A percentile compares a stretch with the other conserved stretches of the same genome.
phyloP scores from a whole-genome alignment of 2,329 filamentous ascomycete genomes.

The Colletotrichum spaethianum region DNA sequence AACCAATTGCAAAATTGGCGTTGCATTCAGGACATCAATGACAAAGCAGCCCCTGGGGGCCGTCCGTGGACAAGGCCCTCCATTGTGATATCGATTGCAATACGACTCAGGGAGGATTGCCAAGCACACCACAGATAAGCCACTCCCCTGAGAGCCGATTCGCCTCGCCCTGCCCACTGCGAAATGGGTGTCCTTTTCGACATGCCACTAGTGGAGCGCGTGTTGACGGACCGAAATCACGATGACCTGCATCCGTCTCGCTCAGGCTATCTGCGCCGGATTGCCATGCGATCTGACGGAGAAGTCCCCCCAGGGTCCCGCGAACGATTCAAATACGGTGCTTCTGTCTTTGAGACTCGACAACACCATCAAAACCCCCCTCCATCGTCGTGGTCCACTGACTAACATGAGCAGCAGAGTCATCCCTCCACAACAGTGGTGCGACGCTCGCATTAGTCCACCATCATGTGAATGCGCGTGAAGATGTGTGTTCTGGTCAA shows the following conservation, averaged over 20 bases:
- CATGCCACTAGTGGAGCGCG: conserved; percentile 32
- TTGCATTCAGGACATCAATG: conserved; percentile 26
- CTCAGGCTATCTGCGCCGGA: conserved; percentile 37
- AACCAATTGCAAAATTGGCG: conserved; percentile 9
- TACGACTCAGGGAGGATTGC: conserved; percentile 37
- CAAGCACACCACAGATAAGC: conserved; percentile 32
- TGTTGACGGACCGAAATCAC: conserved; percentile 31
- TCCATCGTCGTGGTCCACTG: conserved; percentile 19
- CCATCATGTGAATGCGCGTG: conserved; percentile 42
- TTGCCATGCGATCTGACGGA: conserved; percentile 36
- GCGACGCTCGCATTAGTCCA: conserved; percentile 39
- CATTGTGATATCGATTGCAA: conserved; percentile 33
- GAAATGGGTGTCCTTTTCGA: conserved; percentile 22
- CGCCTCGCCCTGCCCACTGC: conserved; percentile 11
- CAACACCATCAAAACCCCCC: conserved; percentile 4
- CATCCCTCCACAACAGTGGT: conserved; percentile 31
- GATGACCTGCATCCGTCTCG: conserved; percentile 41
- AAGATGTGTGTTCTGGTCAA: conserved; percentile 13
- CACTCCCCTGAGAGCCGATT: conserved; percentile 6
- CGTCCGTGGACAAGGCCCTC: conserved; percentile 13
- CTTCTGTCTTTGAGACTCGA: conserved; percentile 1
- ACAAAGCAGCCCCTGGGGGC: conserved; percentile 8
- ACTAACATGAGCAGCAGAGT: conserved; percentile 30
- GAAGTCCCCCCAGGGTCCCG: conserved; percentile 7
- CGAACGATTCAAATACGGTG: neutral